Evolutionary conservation across 2,329 filamentous ascomycete species (phyloP).

Genomic region (Trichoderma oligosporum): DNA sequence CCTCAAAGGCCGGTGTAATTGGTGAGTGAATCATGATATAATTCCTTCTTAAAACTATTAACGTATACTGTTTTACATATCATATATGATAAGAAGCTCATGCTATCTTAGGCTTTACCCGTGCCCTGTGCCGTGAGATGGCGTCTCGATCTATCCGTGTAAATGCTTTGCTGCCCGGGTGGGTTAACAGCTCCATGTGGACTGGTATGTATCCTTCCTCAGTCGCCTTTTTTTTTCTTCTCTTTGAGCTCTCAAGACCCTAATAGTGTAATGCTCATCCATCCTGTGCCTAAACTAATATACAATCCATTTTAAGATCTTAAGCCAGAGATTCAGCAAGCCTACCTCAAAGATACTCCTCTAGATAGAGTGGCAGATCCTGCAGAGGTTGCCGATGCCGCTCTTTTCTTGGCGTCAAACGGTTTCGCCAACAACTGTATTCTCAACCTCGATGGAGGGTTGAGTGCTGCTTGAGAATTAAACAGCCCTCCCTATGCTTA

Average conservation of each 20-base stretch:
- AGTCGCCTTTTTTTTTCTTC: slow-evolving; percentile 8
- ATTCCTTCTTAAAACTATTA: slow-evolving; percentile 20
- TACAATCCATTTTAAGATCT: slow-evolving; percentile 38
- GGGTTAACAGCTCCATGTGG: slow-evolving; percentile 79
- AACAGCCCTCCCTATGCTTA: not conserved
- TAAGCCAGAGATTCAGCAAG: slow-evolving; percentile 37
- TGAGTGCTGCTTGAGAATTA: slow-evolving; percentile 59
- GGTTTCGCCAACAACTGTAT: slow-evolving; percentile 83
- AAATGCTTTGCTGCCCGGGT: slow-evolving; percentile 79
- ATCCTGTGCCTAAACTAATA: slow-evolving; percentile 34
- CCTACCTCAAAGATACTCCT: slow-evolving; percentile 55
- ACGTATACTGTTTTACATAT: slow-evolving; percentile 20
- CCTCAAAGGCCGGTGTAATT: slow-evolving; percentile 75
- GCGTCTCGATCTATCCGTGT: slow-evolving; percentile 62
- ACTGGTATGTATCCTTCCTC: slow-evolving; percentile 48
- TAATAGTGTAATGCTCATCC: not conserved
- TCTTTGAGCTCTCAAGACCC: slow-evolving; percentile 10
- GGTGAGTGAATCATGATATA: slow-evolving; percentile 40
- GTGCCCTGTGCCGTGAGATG: slow-evolving; percentile 61
- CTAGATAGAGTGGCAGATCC: slow-evolving; percentile 60
- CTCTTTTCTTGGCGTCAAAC: slow-evolving; percentile 71
- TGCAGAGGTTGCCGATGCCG: slow-evolving; percentile 77
- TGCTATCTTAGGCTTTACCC: slow-evolving; percentile 56
- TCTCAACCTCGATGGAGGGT: slow-evolving; percentile 78
- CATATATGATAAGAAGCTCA: slow-evolving; percentile 2